phyloP scores from a whole-genome alignment of 345 rosid species.

The Diplotaxis tenuifolia region DNA sequence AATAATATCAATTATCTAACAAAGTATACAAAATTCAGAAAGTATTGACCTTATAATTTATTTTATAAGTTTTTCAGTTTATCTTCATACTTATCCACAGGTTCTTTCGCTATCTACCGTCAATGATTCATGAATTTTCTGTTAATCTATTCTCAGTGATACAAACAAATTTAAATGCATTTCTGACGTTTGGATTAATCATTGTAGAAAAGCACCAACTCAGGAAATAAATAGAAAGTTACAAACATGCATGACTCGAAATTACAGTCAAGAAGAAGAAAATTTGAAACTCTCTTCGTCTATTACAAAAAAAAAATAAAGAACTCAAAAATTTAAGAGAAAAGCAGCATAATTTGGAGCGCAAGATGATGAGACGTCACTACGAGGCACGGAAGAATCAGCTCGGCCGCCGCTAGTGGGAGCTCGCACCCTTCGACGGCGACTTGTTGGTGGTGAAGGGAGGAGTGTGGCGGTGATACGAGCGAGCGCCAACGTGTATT shows the following conservation, averaged over 20 bases:
- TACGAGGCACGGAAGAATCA: constrained; percentile 28
- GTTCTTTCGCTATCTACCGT: constrained; percentile 2
- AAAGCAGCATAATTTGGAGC: constrained; percentile 36
- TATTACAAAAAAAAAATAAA: background rate
- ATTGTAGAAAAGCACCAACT: background rate
- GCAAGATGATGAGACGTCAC: constrained; percentile 16
- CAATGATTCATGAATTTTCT: background rate
- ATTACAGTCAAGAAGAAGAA: constrained; percentile 25
- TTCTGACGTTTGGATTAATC: background rate
- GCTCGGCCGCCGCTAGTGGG: constrained; percentile 13
- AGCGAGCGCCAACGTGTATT: constrained; percentile 38
- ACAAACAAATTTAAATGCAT: background rate
- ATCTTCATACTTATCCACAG: background rate
- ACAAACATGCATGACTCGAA: background rate
- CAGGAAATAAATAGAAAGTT: constrained; percentile 1
- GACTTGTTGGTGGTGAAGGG: constrained; percentile 30
- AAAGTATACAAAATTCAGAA: background rate
- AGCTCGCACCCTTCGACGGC: constrained; percentile 26
- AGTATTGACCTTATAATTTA: background rate
- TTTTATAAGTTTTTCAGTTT: background rate
- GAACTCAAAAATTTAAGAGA: constrained; percentile 29
- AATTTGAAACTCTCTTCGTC: constrained; percentile 20
- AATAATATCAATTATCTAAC: background rate
- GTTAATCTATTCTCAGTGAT: background rate
- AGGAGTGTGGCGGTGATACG: constrained; percentile 37